Percentiles rank a stretch among this genome's conserved stretches.
Evolutionary conservation across 257 asterid species (phyloP).

Genomic region (Salvia splendens): DNA sequence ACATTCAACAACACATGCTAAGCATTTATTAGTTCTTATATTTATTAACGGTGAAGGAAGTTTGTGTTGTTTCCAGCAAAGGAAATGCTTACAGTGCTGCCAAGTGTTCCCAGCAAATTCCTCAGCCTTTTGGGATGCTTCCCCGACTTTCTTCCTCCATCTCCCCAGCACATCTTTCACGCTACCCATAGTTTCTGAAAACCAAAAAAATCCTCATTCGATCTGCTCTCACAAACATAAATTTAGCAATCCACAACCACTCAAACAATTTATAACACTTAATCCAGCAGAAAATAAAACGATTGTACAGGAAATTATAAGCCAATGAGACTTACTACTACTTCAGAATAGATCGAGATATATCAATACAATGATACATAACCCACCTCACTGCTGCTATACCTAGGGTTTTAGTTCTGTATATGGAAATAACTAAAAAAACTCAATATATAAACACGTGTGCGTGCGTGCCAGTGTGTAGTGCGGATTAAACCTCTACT

Average conservation of each 20-base stretch:
- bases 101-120: conserved; percentile 93
- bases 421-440: conserved; percentile 8
- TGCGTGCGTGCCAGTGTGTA: not conserved
- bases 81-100: conserved; percentile 85
- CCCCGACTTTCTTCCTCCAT: conserved; percentile 94
- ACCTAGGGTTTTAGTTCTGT: not conserved
- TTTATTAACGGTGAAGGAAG: not conserved
- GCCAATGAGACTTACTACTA: conserved; percentile 13
- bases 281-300: conserved; percentile 4
- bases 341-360: conserved; percentile 19
- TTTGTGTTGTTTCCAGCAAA: not conserved
- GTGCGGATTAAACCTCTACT: conserved; percentile 24
- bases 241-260: conserved; percentile 1
- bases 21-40: not conserved
- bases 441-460: not conserved
- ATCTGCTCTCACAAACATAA: not conserved
- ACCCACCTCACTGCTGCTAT: conserved; percentile 12
- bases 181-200: conserved; percentile 72
- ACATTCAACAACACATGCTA: not conserved
- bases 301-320: not conserved
- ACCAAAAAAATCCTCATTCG: conserved; percentile 22
- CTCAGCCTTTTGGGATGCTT: conserved; percentile 85
- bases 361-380: not conserved
- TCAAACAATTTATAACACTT: conserved; percentile 4
- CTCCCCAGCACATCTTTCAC: conserved; percentile 81